Evolutionary conservation across 345 rosid species (phyloP).

Genomic region (Citrus glauca): DNA sequence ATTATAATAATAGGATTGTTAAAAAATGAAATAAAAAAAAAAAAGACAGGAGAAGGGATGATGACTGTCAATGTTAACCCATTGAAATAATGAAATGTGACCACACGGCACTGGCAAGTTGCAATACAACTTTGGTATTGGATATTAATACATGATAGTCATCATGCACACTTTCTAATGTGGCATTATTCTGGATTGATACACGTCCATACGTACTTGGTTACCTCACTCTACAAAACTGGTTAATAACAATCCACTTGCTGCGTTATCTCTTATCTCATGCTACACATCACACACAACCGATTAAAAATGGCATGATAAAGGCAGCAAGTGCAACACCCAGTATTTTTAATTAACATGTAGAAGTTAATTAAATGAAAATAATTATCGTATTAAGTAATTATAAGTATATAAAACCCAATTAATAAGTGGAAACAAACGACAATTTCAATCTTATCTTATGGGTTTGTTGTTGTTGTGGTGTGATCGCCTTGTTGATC

Average conservation of each 20-base stretch:
- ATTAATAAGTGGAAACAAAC: not conserved
- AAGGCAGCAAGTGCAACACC: too few relatives aligned
- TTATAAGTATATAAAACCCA: not conserved
- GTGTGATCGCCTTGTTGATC: constrained; percentile 2
- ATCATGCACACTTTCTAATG: not conserved
- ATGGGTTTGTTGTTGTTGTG: not conserved
- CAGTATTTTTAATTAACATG: too few relatives aligned
- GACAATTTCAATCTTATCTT: not conserved
- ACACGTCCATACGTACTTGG: not conserved
- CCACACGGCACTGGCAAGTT: not conserved
- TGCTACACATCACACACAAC: too few relatives aligned
- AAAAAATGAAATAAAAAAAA: too few relatives aligned
- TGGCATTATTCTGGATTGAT: not conserved
- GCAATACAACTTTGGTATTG: not conserved
- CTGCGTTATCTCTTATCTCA: too few relatives aligned
- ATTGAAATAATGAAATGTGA: too few relatives aligned
- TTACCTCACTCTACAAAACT: too few relatives aligned
- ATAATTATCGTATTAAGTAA: not conserved
- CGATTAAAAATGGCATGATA: too few relatives aligned
- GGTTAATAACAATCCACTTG: too few relatives aligned
- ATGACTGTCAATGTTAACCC: too few relatives aligned
- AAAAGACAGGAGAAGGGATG: too few relatives aligned
- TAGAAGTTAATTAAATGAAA: not conserved
- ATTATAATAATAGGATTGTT: too few relatives aligned
- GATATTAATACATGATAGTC: not conserved